Conservation (phyloP, 352 stramenopile species). For the Globisporangium parvum region DNA sequence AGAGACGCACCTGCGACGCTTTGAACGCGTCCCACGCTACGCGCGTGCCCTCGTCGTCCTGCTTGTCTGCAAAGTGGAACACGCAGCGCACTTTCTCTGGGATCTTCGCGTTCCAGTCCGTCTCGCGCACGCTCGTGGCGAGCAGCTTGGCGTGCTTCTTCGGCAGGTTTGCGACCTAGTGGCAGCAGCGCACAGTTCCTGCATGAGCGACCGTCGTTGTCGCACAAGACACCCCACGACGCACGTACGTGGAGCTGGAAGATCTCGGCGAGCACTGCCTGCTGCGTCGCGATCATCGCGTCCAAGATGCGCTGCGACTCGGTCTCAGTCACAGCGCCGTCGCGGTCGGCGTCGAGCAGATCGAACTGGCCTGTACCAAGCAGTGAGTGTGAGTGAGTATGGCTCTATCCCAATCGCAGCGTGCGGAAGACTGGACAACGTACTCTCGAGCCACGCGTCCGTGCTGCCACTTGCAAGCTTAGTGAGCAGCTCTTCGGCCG, state of each 20-base stretch:
- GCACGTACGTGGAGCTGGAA: constrained; percentile 50
- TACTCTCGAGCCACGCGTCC: constrained; percentile 40
- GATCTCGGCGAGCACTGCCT: constrained; percentile 46
- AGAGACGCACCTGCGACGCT: constrained; percentile 38
- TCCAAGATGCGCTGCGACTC: constrained; percentile 57
- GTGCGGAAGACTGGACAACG: constrained; percentile 2
- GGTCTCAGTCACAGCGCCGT: constrained; percentile 43
- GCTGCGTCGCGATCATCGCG: constrained; percentile 53
- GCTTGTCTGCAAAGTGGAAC: constrained; percentile 62
- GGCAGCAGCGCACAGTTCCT: constrained; percentile 1
- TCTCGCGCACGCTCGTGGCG: constrained; percentile 39
- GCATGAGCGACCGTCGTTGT: not conserved
- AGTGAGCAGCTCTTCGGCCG: constrained; percentile 37
- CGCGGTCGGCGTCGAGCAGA: constrained; percentile 46
- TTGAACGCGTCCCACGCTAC: constrained; percentile 57
- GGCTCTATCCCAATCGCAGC: not conserved
- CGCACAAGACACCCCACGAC: not conserved
- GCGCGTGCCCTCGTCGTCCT: constrained; percentile 48
- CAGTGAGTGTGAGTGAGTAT: not conserved
- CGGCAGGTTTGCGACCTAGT: constrained; percentile 46
- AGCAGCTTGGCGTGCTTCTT: constrained; percentile 61
- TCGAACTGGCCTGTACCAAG: constrained; percentile 43
- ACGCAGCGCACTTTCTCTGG: constrained; percentile 71
- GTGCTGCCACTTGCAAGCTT: constrained; percentile 30
- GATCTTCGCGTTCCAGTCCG: constrained; percentile 66